These are phyloP conservation scores for Gossypium sturtianum DNA, from an alignment of 345 rosid genomes.

Conservation along the genomic window DNA sequence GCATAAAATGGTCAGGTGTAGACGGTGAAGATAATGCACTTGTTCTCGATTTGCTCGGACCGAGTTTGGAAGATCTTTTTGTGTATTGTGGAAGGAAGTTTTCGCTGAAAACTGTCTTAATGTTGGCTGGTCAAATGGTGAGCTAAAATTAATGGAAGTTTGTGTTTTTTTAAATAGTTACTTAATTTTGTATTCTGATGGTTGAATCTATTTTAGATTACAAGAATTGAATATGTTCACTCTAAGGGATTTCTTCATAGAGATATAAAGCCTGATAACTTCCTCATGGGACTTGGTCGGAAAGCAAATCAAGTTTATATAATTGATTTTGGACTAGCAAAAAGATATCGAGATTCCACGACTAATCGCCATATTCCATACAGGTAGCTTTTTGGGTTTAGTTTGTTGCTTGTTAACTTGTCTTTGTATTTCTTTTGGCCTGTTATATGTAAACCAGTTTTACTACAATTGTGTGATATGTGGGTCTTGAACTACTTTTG, in stretches of 20 bases:
- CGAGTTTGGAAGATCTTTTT: conserved; percentile 88
- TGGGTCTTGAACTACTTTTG: neutral
- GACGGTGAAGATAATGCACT: conserved; percentile 75
- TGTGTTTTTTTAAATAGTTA: neutral
- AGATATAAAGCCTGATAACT: conserved; percentile 76
- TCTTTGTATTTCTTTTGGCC: neutral
- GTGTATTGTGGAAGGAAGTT: conserved; percentile 89
- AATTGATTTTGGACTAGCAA: conserved; percentile 78
- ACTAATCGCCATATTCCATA: conserved; percentile 61
- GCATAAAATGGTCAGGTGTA: conserved; percentile 78
- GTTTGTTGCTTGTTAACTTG: neutral
- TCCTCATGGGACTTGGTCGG: conserved; percentile 75
- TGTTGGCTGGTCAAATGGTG: conserved; percentile 97
- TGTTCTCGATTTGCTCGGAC: conserved; percentile 88
- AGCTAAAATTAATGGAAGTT: neutral
- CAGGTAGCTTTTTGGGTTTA: conserved; percentile 29
- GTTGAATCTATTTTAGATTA: conserved; percentile 30
- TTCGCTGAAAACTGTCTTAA: conserved; percentile 75
- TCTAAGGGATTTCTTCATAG: conserved; percentile 66
- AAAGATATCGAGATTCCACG: conserved; percentile 57
- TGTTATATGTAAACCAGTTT: neutral
- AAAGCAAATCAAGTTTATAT: conserved; percentile 71
- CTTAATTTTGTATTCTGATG: neutral
- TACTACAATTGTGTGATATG: neutral
- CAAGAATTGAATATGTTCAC: conserved; percentile 61